Evolutionary conservation across 2,329 filamentous ascomycete species (phyloP).

Genomic region (Calonectria crousiana): DNA sequence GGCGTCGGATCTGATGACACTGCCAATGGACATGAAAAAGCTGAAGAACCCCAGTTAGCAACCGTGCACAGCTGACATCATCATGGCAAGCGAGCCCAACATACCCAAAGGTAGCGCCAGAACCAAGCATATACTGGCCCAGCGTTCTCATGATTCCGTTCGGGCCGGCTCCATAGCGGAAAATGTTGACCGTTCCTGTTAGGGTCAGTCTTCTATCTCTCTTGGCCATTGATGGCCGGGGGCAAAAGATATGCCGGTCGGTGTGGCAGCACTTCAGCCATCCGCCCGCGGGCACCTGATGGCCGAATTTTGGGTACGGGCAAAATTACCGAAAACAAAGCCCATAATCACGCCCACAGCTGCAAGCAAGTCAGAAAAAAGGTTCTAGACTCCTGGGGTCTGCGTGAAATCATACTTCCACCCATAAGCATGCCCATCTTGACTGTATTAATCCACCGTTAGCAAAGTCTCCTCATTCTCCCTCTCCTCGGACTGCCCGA

Average conservation of each 20-base stretch:
- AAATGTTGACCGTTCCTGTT: constrained; percentile 90
- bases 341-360: constrained; percentile 97
- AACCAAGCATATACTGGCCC: constrained; percentile 96
- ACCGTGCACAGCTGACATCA: constrained; percentile 9
- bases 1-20: constrained; percentile 92
- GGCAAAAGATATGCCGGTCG: background rate
- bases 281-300: background rate
- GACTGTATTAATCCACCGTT: constrained; percentile 41
- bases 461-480: constrained; percentile 25
- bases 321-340: constrained; percentile 88
- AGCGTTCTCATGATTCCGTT: constrained; percentile 95
- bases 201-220: constrained; percentile 27
- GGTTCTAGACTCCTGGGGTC: background rate
- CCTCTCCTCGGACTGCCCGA: constrained; percentile 7
- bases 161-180: constrained; percentile 91
- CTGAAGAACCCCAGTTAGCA: constrained; percentile 52
- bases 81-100: constrained; percentile 13
- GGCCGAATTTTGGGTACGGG: background rate
- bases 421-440: constrained; percentile 99
- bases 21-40: constrained; percentile 99
- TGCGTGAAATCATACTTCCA: constrained; percentile 78
- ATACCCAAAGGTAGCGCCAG: constrained; percentile 95
- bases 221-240: background rate
- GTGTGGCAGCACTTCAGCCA: background rate
- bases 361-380: constrained; percentile 57